Evolutionary conservation across 805 yeast genomes (phyloP).

Genomic region (Candida railenensis): DNA sequence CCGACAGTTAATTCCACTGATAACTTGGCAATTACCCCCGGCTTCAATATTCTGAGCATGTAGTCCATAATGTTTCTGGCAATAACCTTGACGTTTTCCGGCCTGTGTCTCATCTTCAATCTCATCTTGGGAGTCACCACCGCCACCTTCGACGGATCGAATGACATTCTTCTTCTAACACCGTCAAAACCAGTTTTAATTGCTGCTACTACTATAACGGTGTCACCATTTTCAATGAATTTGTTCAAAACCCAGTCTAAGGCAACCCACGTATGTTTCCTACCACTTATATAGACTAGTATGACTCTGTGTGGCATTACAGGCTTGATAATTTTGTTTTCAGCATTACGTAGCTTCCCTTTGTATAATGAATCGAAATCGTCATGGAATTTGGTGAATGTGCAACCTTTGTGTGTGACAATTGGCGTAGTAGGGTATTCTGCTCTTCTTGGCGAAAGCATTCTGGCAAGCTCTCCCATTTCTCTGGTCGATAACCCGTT

Average conservation of each 20-base stretch:
- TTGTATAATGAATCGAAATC: slow-evolving; percentile 48
- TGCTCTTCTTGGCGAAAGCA: slow-evolving; percentile 11
- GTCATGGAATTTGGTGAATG: slow-evolving; percentile 46
- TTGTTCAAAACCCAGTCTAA: slow-evolving; percentile 64
- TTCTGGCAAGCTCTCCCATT: slow-evolving; percentile 12
- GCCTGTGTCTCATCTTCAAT: slow-evolving; percentile 39
- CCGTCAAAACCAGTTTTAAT: slow-evolving; percentile 25
- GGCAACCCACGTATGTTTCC: slow-evolving; percentile 81
- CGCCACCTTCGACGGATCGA: slow-evolving; percentile 15
- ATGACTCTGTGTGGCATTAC: slow-evolving; percentile 54
- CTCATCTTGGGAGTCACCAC: slow-evolving; percentile 29
- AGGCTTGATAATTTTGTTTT: slow-evolving; percentile 22
- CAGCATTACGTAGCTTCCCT: slow-evolving; percentile 27
- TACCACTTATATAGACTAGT: slow-evolving; percentile 65
- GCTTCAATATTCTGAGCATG: slow-evolving; percentile 45
- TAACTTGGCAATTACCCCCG: slow-evolving; percentile 46
- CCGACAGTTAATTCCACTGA: slow-evolving; percentile 64
- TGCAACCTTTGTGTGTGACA: slow-evolving; percentile 39
- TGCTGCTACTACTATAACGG: slow-evolving; percentile 59
- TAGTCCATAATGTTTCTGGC: slow-evolving; percentile 55
- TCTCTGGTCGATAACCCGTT: slow-evolving; percentile 10
- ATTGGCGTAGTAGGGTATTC: slow-evolving; percentile 41
- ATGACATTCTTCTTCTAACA: slow-evolving; percentile 8
- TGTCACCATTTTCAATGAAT: slow-evolving; percentile 63
- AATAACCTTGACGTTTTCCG: slow-evolving; percentile 45